These are phyloP conservation scores for Malassezia yamatoensis DNA, from an alignment of 1,284 basidiomycete species.

Conservation along the genomic window DNA sequence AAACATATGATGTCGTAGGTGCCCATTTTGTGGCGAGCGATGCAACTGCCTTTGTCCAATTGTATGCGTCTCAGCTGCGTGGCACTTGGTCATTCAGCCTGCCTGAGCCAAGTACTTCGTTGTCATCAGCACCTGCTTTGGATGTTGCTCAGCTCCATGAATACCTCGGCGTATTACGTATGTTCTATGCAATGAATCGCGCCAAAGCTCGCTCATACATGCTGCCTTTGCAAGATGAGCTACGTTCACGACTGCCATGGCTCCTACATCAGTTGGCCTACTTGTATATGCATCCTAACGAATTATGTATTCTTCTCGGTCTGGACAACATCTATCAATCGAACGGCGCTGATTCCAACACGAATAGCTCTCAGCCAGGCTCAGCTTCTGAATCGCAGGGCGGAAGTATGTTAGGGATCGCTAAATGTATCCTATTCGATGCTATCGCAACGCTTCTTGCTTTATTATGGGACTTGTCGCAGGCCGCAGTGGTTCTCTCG, in stretches of 20 bases:
- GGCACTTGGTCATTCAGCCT: slow-evolving; percentile 64
- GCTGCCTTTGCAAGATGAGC: slow-evolving; percentile 48
- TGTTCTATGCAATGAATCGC: slow-evolving; percentile 26
- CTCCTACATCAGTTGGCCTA: slow-evolving; percentile 82
- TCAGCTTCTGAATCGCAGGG: slow-evolving; percentile 33
- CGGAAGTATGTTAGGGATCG: slow-evolving; percentile 40
- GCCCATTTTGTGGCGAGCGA: slow-evolving; percentile 77
- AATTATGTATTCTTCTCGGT: slow-evolving; percentile 68
- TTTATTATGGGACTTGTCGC: slow-evolving; percentile 62
- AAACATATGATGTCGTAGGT: slow-evolving; percentile 5
- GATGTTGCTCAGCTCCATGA: slow-evolving; percentile 30
- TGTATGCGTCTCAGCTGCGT: slow-evolving; percentile 70
- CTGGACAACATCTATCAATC: slow-evolving; percentile 58
- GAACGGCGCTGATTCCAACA: slow-evolving; percentile 56
- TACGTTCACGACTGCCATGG: slow-evolving; percentile 59
- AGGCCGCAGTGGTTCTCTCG: slow-evolving; percentile 60
- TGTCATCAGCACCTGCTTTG: background rate
- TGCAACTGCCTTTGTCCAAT: slow-evolving; percentile 70
- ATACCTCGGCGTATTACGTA: slow-evolving; percentile 21
- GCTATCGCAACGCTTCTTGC: slow-evolving; percentile 49
- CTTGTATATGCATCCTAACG: slow-evolving; percentile 77
- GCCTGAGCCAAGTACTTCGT: background rate
- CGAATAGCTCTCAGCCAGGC: no score
- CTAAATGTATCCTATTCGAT: slow-evolving; percentile 50
- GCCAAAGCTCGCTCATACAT: slow-evolving; percentile 15